These are phyloP conservation scores for Phytophthora pini DNA, from an alignment of 352 stramenopile species.

Conservation along the genomic window DNA sequence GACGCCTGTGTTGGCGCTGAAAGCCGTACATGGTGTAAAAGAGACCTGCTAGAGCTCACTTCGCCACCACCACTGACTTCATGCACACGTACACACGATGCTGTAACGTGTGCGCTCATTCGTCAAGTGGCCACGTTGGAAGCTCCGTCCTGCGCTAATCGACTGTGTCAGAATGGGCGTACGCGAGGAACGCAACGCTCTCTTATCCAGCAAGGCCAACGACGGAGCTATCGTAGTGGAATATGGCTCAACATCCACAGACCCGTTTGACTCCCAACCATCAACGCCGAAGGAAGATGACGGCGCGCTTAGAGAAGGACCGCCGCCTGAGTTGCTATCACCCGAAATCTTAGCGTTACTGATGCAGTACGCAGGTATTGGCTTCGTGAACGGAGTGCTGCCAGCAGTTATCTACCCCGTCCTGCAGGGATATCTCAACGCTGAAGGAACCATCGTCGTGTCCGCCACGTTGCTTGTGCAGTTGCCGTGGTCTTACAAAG, in stretches of 20 bases:
- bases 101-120: too few relatives aligned
- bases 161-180: constrained; percentile 16
- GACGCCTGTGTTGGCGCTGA: background rate
- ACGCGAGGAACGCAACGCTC: constrained; percentile 23
- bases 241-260: constrained; percentile 8
- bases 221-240: constrained; percentile 4
- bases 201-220: constrained; percentile 13
- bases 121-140: too few relatives aligned
- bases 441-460: constrained; percentile 59
- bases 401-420: constrained; percentile 63
- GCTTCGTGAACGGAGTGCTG: constrained; percentile 54
- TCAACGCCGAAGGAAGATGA: constrained; percentile 19
- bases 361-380: constrained; percentile 63
- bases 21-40: background rate
- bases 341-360: constrained; percentile 44
- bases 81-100: background rate
- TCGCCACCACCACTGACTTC: background rate
- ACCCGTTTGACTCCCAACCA: too few relatives aligned
- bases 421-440: constrained; percentile 64
- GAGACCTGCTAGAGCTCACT: background rate
- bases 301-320: constrained; percentile 40
- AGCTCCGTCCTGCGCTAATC: background rate
- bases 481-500: constrained; percentile 67
- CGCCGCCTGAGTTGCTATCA: constrained; percentile 40
- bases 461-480: constrained; percentile 57